Conservation (phyloP, 2,329 filamentous ascomycete species). For the Diaporthe citrichinensis region DNA sequence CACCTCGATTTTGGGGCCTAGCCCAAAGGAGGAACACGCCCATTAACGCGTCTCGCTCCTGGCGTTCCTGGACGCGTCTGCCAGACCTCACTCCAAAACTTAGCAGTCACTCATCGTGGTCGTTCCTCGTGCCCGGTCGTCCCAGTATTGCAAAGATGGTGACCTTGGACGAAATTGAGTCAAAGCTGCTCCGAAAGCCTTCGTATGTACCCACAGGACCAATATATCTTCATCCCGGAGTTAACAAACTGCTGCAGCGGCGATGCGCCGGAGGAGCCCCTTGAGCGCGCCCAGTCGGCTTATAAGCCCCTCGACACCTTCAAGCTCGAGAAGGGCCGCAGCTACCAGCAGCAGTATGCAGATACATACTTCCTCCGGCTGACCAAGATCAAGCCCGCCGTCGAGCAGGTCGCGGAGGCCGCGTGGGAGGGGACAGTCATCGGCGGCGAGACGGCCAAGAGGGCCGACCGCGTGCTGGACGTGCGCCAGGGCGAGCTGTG, state of each 20-base stretch:
- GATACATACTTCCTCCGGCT: slow-evolving; percentile 98
- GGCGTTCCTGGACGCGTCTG: slow-evolving; percentile 38
- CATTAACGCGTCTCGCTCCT: slow-evolving; percentile 31
- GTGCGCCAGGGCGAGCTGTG: slow-evolving; percentile 95
- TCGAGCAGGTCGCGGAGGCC: slow-evolving; percentile 80
- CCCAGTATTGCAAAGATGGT: slow-evolving; percentile 55
- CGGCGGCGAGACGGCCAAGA: slow-evolving; percentile 79
- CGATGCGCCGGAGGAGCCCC: slow-evolving; percentile 52
- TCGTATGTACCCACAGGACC: slow-evolving; percentile 55
- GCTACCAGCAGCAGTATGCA: slow-evolving; percentile 95
- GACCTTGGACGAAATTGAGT: slow-evolving; percentile 58
- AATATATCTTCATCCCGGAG: slow-evolving; percentile 1
- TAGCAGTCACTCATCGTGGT: not conserved
- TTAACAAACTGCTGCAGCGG: slow-evolving; percentile 49
- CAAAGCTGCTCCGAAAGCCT: slow-evolving; percentile 62
- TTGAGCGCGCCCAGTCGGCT: slow-evolving; percentile 64
- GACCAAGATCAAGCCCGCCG: slow-evolving; percentile 85
- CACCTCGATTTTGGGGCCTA: slow-evolving; percentile 7
- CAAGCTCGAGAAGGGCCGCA: slow-evolving; percentile 76
- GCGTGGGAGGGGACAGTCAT: slow-evolving; percentile 86
- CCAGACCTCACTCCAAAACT: slow-evolving; percentile 28
- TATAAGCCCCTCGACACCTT: slow-evolving; percentile 87
- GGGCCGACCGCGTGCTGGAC: slow-evolving; percentile 91
- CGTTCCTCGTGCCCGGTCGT: slow-evolving; percentile 7
- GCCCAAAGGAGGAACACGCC: not conserved